Evolutionary conservation across 192 early-diverging fungal genomes (phyloP).

Genomic region (Kickxella alabastrina): DNA sequence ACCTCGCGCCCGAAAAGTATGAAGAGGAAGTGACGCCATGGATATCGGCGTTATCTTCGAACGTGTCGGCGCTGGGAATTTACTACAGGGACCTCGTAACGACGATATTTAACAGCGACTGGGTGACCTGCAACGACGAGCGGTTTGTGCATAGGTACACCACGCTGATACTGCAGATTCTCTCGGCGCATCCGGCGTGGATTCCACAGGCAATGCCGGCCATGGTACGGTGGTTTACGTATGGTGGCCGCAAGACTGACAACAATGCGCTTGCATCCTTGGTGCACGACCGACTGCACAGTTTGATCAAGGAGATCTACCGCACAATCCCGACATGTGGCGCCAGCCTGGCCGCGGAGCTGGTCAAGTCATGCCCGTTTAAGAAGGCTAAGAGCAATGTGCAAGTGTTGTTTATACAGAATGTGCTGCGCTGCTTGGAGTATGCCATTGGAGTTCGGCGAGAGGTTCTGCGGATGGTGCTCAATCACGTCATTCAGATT

Average conservation of each 20-base stretch:
- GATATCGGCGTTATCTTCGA: constrained; percentile 30
- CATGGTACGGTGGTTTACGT: constrained; percentile 35
- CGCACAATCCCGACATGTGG: constrained; percentile 37
- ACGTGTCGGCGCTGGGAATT: constrained; percentile 23
- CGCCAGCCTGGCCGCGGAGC: constrained; percentile 21
- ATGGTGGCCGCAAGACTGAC: constrained; percentile 15
- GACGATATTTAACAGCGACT: constrained; percentile 39
- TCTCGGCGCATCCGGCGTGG: constrained; percentile 39
- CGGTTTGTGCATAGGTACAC: constrained; percentile 33
- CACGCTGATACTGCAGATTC: constrained; percentile 31
- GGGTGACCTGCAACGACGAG: constrained; percentile 22
- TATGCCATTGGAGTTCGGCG: constrained; percentile 72
- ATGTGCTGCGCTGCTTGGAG: constrained; percentile 66
- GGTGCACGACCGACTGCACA: constrained; percentile 23
- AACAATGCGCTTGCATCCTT: constrained; percentile 5
- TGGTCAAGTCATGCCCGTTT: constrained; percentile 23
- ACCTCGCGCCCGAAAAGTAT: constrained; percentile 13
- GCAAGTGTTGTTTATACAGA: constrained; percentile 56
- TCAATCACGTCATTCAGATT: constrained; percentile 84
- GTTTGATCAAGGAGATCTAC: constrained; percentile 25
- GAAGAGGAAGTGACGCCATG: constrained; percentile 28
- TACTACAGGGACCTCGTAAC: constrained; percentile 30
- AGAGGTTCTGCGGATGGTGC: constrained; percentile 66
- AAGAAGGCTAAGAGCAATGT: constrained; percentile 17
- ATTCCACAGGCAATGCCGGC: constrained; percentile 30